Percentiles rank a stretch among this genome's conserved stretches.
phyloP scores from a whole-genome alignment of 75 land plant genomes.

The Chamaecyparis obtusa region DNA sequence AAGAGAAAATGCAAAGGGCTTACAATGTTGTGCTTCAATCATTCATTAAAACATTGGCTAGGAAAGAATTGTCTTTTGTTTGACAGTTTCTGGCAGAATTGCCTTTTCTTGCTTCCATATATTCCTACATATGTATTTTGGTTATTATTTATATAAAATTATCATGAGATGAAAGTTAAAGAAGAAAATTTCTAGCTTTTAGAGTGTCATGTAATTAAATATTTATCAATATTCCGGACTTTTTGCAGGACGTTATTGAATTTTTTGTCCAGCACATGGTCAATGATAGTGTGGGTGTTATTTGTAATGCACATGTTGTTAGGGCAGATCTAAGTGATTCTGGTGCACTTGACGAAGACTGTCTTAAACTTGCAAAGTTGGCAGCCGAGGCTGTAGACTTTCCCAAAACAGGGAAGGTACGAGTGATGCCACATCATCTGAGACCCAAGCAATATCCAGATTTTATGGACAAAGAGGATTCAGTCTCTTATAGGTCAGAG shows the following conservation, averaged over 20 bases:
- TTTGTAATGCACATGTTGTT: constrained; percentile 94
- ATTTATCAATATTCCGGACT: background rate
- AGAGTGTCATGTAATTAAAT: background rate
- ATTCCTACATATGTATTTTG: background rate
- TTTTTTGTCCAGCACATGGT: constrained; percentile 77
- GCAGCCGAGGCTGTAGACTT: constrained; percentile 90
- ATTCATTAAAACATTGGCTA: background rate
- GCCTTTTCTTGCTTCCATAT: background rate
- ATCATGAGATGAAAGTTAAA: background rate
- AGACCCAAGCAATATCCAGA: constrained; percentile 79
- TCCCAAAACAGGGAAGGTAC: constrained; percentile 85
- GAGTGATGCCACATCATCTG: constrained; percentile 62
- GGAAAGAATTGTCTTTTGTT: background rate
- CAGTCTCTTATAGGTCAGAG: constrained; percentile 53
- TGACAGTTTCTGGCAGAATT: background rate
- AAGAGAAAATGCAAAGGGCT: background rate
- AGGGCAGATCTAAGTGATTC: constrained; percentile 76
- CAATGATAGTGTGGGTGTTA: constrained; percentile 74
- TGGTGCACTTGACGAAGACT: constrained; percentile 72
- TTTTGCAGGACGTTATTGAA: constrained; percentile 71
- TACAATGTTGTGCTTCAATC: background rate
- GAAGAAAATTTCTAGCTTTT: background rate
- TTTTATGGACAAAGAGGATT: constrained; percentile 82
- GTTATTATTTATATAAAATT: background rate
- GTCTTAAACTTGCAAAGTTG: constrained; percentile 67